Evolutionary conservation across 2,329 filamentous ascomycete species (phyloP).

Genomic region (Diplocarpon rosae): DNA sequence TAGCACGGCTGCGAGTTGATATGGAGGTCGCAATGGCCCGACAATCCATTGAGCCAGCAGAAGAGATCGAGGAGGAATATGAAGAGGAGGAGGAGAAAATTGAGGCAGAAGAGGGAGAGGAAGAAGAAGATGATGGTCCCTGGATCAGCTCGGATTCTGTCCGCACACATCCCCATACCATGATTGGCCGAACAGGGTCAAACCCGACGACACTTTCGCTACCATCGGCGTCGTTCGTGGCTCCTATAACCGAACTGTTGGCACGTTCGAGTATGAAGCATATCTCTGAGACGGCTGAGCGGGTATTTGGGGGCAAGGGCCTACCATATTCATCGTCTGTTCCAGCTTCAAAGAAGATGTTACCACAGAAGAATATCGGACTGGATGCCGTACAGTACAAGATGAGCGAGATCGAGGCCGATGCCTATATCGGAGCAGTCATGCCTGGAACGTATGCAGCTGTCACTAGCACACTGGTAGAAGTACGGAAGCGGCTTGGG

Average conservation of each 20-base stretch:
- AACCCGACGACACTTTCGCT: constrained; percentile 64
- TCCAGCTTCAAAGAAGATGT: constrained; percentile 41
- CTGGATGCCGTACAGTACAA: constrained; percentile 51
- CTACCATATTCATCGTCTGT: constrained; percentile 70
- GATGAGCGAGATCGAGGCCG: constrained; percentile 67
- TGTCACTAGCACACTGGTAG: constrained; percentile 55
- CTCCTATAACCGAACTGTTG: constrained; percentile 60
- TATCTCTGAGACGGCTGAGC: constrained; percentile 59
- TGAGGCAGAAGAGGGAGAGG: constrained; percentile 17
- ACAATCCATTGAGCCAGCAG: constrained; percentile 19
- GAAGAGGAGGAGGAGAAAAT: constrained; percentile 22
- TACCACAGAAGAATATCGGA: constrained; percentile 53
- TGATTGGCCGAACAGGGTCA: constrained; percentile 63
- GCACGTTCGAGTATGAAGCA: constrained; percentile 61
- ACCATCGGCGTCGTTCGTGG: constrained; percentile 56
- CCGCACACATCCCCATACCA: constrained; percentile 64
- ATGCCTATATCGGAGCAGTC: constrained; percentile 58
- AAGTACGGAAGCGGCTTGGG: constrained; percentile 64
- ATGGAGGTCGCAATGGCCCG: constrained; percentile 22
- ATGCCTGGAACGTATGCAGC: constrained; percentile 63
- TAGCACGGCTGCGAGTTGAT: constrained; percentile 24
- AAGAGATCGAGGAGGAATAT: constrained; percentile 16
- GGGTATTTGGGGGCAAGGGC: constrained; percentile 62
- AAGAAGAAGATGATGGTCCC: constrained; percentile 18
- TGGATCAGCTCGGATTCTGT: constrained; percentile 29